These are phyloP conservation scores for Candida sanyaensis DNA, from an alignment of 1,139 yeast species.

Conservation along the genomic window DNA sequence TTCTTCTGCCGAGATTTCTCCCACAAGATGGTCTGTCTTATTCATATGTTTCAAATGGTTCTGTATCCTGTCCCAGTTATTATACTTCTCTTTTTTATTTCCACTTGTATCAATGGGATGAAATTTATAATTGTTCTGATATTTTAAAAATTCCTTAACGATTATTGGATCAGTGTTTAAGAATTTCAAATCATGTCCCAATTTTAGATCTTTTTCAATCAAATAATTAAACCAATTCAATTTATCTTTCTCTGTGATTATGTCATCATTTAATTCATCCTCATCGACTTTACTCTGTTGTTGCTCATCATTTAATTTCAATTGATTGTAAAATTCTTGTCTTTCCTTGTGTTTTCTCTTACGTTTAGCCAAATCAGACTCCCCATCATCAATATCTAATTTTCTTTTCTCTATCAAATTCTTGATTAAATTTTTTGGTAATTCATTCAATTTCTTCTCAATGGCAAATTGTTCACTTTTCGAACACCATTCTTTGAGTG, in stretches of 20 bases:
- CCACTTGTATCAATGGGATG: slow-evolving; percentile 25
- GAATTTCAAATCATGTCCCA: slow-evolving; percentile 44
- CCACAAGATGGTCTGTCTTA: slow-evolving; percentile 31
- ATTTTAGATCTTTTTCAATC: slow-evolving; percentile 45
- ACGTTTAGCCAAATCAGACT: slow-evolving; percentile 29
- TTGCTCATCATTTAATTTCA: slow-evolving; percentile 28
- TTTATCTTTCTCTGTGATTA: slow-evolving; percentile 27
- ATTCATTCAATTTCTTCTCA: slow-evolving; percentile 29
- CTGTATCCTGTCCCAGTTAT: slow-evolving; percentile 19
- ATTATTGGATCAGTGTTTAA: slow-evolving; percentile 29
- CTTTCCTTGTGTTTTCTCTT: slow-evolving; percentile 26
- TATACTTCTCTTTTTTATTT: slow-evolving; percentile 20
- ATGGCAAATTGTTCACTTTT: slow-evolving; percentile 30
- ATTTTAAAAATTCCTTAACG: slow-evolving; percentile 27
- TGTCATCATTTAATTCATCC: slow-evolving; percentile 26
- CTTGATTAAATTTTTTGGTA: slow-evolving; percentile 33
- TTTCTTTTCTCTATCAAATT: slow-evolving; percentile 43
- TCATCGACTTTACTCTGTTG: slow-evolving; percentile 12
- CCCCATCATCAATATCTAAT: slow-evolving; percentile 25
- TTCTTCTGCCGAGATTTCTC: slow-evolving; percentile 16
- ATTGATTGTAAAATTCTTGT: slow-evolving; percentile 45
- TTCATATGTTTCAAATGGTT: slow-evolving; percentile 26
- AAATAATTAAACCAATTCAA: slow-evolving; percentile 44
- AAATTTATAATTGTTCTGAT: slow-evolving; percentile 29
- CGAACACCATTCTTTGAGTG: slow-evolving; percentile 36